These are phyloP conservation scores for Salix brachista DNA, from an alignment of 345 rosid genomes.

Conservation along the genomic window DNA sequence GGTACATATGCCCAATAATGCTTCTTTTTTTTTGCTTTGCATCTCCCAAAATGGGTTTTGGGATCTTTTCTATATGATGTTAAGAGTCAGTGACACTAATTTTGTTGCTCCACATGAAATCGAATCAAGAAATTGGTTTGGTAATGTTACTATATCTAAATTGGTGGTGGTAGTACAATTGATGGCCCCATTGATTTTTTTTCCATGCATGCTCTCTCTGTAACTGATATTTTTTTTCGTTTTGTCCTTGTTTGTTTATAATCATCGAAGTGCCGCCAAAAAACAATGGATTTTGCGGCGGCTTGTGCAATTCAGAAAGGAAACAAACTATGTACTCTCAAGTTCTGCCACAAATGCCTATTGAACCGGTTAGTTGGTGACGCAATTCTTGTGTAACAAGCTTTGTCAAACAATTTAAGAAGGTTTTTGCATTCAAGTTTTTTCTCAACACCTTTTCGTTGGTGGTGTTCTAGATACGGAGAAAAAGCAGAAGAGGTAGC, in stretches of 20 bases:
- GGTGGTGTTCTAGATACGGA: constrained; percentile 50
- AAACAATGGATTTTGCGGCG: constrained; percentile 48
- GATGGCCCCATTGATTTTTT: background rate
- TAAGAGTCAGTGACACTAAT: background rate
- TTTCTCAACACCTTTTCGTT: background rate
- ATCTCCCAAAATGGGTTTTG: background rate
- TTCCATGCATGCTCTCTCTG: background rate
- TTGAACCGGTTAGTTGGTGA: constrained; percentile 49
- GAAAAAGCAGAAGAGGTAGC: constrained; percentile 58
- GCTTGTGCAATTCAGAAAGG: constrained; percentile 43
- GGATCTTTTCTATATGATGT: background rate
- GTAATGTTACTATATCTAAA: background rate
- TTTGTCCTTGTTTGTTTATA: background rate
- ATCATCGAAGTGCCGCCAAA: constrained; percentile 74
- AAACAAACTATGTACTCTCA: constrained; percentile 42
- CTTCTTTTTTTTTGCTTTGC: background rate
- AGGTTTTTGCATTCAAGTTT: background rate
- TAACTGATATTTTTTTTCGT: background rate
- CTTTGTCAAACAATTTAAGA: background rate
- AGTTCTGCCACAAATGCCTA: constrained; percentile 66
- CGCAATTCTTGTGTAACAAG: background rate
- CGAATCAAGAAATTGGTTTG: background rate
- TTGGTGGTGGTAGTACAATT: background rate
- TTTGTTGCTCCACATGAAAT: background rate
- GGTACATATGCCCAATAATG: background rate